These are phyloP conservation scores for Hawksworthiomyces lignivorus DNA, from an alignment of 2,329 filamentous ascomycete species.

Conservation along the genomic window DNA sequence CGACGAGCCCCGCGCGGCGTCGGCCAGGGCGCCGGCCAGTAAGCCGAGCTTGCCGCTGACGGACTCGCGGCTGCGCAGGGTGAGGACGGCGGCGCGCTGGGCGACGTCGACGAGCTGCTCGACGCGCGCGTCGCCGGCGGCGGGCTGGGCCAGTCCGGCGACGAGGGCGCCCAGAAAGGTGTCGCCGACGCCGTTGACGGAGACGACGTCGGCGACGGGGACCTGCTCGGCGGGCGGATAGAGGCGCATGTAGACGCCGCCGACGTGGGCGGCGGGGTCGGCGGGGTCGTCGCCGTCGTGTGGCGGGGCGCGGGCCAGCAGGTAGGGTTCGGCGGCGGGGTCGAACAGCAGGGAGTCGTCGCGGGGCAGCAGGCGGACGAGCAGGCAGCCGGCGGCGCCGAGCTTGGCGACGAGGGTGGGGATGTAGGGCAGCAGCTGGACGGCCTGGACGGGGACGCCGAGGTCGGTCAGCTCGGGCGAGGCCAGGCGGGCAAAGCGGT, in stretches of 20 bases:
- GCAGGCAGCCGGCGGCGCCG: slow-evolving; percentile 64
- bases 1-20: too few species aligned
- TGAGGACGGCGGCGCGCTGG: slow-evolving; percentile 72
- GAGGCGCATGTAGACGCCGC: slow-evolving; percentile 74
- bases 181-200: slow-evolving; percentile 91
- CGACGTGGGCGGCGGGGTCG: slow-evolving; percentile 33
- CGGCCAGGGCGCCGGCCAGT: slow-evolving; percentile 17
- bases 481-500: slow-evolving; percentile 64
- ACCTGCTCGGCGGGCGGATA: slow-evolving; percentile 62
- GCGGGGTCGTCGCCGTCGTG: slow-evolving; percentile 33
- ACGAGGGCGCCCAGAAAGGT: slow-evolving; percentile 82
- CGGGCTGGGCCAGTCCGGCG: slow-evolving; percentile 65
- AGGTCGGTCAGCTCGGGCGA: slow-evolving; percentile 61
- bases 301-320: slow-evolving; percentile 54
- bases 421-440: slow-evolving; percentile 83
- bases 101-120: slow-evolving; percentile 67
- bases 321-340: slow-evolving; percentile 56
- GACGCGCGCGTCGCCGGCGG: slow-evolving; percentile 43
- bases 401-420: slow-evolving; percentile 81
- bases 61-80: slow-evolving; percentile 64
- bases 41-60: slow-evolving; percentile 38
- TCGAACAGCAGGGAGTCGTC: slow-evolving; percentile 60
- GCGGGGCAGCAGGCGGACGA: slow-evolving; percentile 62
- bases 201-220: slow-evolving; percentile 58
- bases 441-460: slow-evolving; percentile 73